Evolutionary conservation across 179 eudicot species (phyloP), one percentile per base, ranked within the genome.

Genomic region (Corrigiola litoralis): DNA sequence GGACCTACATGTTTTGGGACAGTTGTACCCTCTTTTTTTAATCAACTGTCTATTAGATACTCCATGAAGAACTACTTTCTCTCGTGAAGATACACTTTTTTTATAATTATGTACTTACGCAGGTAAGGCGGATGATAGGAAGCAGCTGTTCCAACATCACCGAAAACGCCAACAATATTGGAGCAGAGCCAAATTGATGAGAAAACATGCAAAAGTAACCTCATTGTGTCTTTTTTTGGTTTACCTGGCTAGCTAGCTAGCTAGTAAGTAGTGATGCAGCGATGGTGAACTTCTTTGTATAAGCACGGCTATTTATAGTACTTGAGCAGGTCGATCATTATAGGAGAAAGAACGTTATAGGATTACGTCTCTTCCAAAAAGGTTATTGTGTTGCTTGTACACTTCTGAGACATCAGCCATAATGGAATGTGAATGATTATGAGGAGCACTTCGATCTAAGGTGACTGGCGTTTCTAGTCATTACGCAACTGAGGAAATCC

Each of bases 91-190:
- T 2, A 44, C 11, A 29, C 24, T 23, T 46, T 32, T 57, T 14
- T 11, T 27, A 21, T 16, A 29, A 25, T 13, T 10, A n/a, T 36
- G 11, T 63, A 66, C 70, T 27, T 42, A 66, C 70, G 70, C 18
- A 66, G 11, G 27, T 66, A 66, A n/a, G 70, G 70, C 16, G 70
- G 61, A 28, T 44, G 4, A 41, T 66, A 66, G 10, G 59, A 55
- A 34, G 70, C 49, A 12, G 70, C 70, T 25, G 70, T 53, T 20
- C 61, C 70, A 12, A 66, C 36, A 17, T 53, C 61, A 16, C 61
- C 59, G 8, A 10, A 23, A 18, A 28, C 40, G n/a, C 51, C 40
- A 28, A 51, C 4, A 24, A 34, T 17, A 13, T 34, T 40, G 7
- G 28, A 66, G 24, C 40, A 38, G 24, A 52, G 14, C 70, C 61